These are phyloP conservation scores for Acanthamoeba sp. DNA, from an alignment of 208 protist genomes.

Conservation along the genomic window DNA sequence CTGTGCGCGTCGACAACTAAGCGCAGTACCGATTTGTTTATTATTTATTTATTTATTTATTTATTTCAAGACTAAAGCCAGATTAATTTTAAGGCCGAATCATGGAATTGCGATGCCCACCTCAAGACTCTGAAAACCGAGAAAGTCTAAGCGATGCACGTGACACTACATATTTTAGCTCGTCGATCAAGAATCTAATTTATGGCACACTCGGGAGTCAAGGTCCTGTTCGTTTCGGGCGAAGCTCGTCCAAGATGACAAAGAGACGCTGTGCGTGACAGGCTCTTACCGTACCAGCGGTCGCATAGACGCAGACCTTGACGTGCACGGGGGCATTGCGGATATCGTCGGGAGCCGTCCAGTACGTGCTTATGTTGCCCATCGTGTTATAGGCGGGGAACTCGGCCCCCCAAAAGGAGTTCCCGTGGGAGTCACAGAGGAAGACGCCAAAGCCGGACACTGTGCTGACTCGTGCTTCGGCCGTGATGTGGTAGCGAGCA, in stretches of 20 bases:
- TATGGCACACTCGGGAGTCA: too few relatives aligned
- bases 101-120: too few relatives aligned
- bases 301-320: constrained; percentile 13
- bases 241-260: constrained; percentile 26
- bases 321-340: not conserved
- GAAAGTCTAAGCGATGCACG: too few relatives aligned
- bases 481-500: constrained; percentile 33
- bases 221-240: not conserved
- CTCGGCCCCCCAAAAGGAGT: not conserved
- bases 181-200: too few relatives aligned
- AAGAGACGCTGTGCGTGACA: constrained; percentile 12
- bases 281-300: not conserved
- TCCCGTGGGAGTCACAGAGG: not conserved
- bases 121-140: too few relatives aligned
- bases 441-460: not conserved
- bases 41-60: constrained; percentile 14
- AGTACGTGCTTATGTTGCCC: constrained; percentile 31
- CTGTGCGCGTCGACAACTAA: constrained; percentile 8
- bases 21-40: too few relatives aligned
- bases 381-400: not conserved
- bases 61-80: too few relatives aligned
- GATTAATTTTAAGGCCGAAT: too few relatives aligned
- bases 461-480: not conserved
- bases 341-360: not conserved
- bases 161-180: too few relatives aligned